phyloP scores from a whole-genome alignment of 352 stramenopile species.

The Phytophthora pseudosyringae region DNA sequence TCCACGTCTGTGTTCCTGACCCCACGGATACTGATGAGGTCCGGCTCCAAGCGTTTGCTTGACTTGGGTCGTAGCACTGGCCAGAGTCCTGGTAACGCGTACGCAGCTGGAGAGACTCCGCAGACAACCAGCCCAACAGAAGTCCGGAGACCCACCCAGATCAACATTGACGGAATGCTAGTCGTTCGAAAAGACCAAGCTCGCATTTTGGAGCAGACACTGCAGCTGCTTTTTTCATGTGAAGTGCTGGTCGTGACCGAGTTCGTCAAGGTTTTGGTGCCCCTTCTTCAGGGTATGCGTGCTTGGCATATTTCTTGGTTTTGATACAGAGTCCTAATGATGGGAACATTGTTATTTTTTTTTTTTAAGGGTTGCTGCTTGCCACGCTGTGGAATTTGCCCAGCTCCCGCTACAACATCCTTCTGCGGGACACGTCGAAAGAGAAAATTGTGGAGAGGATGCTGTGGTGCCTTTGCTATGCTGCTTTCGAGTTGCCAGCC shows the following conservation, averaged over 20 bases:
- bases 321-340: neutral
- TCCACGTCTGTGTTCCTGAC: conserved; percentile 35
- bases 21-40: conserved; percentile 24
- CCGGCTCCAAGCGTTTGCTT: conserved; percentile 32
- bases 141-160: conserved; percentile 12
- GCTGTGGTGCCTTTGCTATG: conserved; percentile 17
- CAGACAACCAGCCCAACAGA: neutral
- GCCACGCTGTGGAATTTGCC: conserved; percentile 33
- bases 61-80: conserved; percentile 23
- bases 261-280: conserved; percentile 46
- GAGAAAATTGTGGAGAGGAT: conserved; percentile 9
- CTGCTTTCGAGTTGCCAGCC: conserved; percentile 17
- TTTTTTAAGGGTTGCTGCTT: conserved; percentile 27
- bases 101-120: neutral
- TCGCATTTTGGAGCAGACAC: conserved; percentile 35
- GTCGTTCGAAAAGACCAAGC: conserved; percentile 39
- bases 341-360: neutral
- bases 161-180: conserved; percentile 38
- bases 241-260: conserved; percentile 43
- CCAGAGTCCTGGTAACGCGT: neutral
- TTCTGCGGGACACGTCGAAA: conserved; percentile 16
- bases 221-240: conserved; percentile 45
- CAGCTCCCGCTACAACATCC: conserved; percentile 35
- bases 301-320: conserved; percentile 1
- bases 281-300: conserved; percentile 31